Evolutionary conservation across 345 rosid genomes (phyloP), one percentile per base, ranked within the genome.

Genomic region (Cardamine occulta): DNA sequence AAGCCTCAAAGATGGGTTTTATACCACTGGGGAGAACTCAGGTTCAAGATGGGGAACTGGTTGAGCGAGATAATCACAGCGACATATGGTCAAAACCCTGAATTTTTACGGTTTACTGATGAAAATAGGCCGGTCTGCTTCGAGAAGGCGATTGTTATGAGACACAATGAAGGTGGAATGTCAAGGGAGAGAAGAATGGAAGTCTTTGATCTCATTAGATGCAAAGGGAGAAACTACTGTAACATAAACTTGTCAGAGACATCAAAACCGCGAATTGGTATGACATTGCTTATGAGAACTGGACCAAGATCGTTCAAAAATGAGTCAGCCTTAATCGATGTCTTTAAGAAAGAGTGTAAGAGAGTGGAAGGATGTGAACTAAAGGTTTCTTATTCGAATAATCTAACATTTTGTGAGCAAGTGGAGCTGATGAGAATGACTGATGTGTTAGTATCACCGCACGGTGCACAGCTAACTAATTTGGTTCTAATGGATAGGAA

Each of bases 161-260:
- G 96, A 76, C 98, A 87, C 71, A 85, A 84, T 49, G 90, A 88
- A 48, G 96, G 93, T 40, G 95, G 91, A 14, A 87, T 90, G 94
- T 84, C 94, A 19, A 83, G 84, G 70, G 84, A 85, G 48, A 83
- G 83, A 64, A 86, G 86, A 79, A 83, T 83, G 72, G 90, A 92
- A 67, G 85, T 75, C 5, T 90, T 82, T 32, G 89, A 90, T 74
- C 70, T 84, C 13, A 60, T 88, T 44, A 85, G 97, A 79, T 83
- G 86, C 59, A 85, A 84, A 75, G 91, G 86, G 1, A 84, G 94
- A 67, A 34, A 4, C 5, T 79, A 76, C 55, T 88, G 94, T 65
- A 83, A 88, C 72, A 53, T 84, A 11, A 87, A 72, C 68, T 23
- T 44, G 15, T 18, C 57, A 2, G 71, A 77, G 15, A 15, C 28